phyloP scores from a whole-genome alignment of 163 green algal species.

The Scenedesmus sp. region DNA sequence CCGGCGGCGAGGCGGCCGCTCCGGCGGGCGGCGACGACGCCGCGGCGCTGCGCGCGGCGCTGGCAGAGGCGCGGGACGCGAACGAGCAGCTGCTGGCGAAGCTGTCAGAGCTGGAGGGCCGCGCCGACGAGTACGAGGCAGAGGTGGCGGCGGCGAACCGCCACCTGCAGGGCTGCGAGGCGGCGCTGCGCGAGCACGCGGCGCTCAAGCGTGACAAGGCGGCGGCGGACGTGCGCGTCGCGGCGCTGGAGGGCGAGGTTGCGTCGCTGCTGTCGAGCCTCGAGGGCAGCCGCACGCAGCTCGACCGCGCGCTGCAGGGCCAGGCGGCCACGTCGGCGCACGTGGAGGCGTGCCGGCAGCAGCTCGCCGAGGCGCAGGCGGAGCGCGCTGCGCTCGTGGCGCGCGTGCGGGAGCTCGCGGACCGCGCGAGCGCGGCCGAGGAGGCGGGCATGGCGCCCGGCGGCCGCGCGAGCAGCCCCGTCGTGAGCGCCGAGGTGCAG shows the following conservation, averaged over 20 bases:
- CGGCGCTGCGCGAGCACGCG: too few relatives aligned
- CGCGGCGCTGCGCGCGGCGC: neutral
- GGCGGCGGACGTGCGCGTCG: too few relatives aligned
- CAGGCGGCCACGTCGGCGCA: constrained; percentile 1
- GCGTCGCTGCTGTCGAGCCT: neutral
- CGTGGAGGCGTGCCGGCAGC: constrained; percentile 11
- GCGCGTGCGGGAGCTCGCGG: neutral
- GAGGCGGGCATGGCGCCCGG: neutral
- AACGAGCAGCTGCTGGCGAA: constrained; percentile 3
- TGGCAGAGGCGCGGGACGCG: neutral
- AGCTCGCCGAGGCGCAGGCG: neutral
- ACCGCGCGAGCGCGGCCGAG: too few relatives aligned
- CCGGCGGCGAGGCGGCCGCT: neutral
- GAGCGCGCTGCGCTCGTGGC: neutral
- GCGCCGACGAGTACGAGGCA: neutral
- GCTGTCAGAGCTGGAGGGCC: neutral
- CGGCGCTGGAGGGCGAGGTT: too few relatives aligned
- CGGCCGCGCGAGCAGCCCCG: neutral
- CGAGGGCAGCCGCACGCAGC: neutral
- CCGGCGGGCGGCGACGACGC: neutral
- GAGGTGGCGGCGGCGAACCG: neutral
- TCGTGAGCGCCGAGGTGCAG: neutral
- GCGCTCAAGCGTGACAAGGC: too few relatives aligned
- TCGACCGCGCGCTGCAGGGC: neutral
- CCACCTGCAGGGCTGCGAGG: too few relatives aligned